phyloP scores from a whole-genome alignment of 805 yeast species.

The Soucietia sequanensis region DNA sequence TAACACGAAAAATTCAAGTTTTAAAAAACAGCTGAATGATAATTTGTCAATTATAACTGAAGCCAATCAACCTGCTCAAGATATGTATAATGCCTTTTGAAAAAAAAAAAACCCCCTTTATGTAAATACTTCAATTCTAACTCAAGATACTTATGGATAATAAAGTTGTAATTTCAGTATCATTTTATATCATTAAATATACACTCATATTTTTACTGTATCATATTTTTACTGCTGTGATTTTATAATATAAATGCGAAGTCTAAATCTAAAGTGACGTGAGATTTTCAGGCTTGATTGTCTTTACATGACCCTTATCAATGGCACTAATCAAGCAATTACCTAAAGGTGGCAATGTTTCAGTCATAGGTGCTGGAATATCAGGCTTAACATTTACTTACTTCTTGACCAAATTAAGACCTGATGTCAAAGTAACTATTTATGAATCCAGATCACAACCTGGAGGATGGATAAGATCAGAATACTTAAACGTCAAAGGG shows the following conservation, averaged over 20 bases:
- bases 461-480: constrained; percentile 82
- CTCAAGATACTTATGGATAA: too few relatives aligned
- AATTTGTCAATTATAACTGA: constrained; percentile 21
- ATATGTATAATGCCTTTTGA: constrained; percentile 23
- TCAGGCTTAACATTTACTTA: constrained; percentile 79
- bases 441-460: constrained; percentile 53
- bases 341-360: constrained; percentile 57
- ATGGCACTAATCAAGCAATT: too few relatives aligned
- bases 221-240: not conserved
- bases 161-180: too few relatives aligned
- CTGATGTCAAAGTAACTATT: constrained; percentile 66
- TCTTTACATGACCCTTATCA: too few relatives aligned
- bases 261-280: too few relatives aligned
- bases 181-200: too few relatives aligned
- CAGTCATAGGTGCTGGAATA: constrained; percentile 84
- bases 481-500: constrained; percentile 25
- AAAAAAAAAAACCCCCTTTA: too few relatives aligned
- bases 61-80: constrained; percentile 11
- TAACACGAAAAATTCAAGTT: too few relatives aligned
- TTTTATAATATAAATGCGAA: not conserved
- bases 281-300: too few relatives aligned
- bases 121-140: too few relatives aligned
- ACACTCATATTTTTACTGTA: too few relatives aligned
- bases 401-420: constrained; percentile 67
- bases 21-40: constrained; percentile 25